These are phyloP conservation scores for Candida pseudoviswanathii DNA, from an alignment of 1,139 yeast genomes.

Conservation along the genomic window DNA sequence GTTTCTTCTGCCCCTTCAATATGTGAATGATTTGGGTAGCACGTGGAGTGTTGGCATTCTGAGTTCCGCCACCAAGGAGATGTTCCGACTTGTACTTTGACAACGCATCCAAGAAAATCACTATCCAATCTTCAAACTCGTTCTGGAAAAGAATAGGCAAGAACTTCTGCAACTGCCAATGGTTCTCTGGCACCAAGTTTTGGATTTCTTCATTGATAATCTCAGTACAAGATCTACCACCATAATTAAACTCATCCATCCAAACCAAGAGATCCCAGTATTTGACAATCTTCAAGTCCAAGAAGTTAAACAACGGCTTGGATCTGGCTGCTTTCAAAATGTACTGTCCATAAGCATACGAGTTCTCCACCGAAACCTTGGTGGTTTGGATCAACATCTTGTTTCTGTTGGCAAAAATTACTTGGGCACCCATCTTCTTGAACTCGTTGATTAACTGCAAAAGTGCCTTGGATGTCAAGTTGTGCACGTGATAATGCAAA, in stretches of 20 bases:
- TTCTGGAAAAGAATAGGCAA: constrained; percentile 74
- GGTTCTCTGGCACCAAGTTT: constrained; percentile 58
- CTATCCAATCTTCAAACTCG: constrained; percentile 88
- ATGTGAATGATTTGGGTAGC: constrained; percentile 66
- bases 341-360: constrained; percentile 93
- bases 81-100: constrained; percentile 54
- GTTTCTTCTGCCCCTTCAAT: constrained; percentile 45
- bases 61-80: constrained; percentile 35
- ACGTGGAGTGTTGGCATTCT: constrained; percentile 51
- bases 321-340: constrained; percentile 77
- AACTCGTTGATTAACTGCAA: constrained; percentile 83
- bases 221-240: constrained; percentile 75
- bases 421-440: constrained; percentile 70
- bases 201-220: constrained; percentile 60
- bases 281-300: constrained; percentile 71
- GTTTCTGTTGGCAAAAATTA: constrained; percentile 81
- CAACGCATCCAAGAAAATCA: constrained; percentile 73
- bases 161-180: constrained; percentile 81
- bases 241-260: constrained; percentile 91
- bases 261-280: constrained; percentile 93
- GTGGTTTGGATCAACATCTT: constrained; percentile 73
- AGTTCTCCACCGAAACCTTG: constrained; percentile 79
- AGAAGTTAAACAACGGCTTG: constrained; percentile 78
- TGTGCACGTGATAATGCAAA: constrained; percentile 85
- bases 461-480: constrained; percentile 80